Conservation (phyloP, 345 rosid genomes). For the Erysimum cheiranthoides region DNA sequence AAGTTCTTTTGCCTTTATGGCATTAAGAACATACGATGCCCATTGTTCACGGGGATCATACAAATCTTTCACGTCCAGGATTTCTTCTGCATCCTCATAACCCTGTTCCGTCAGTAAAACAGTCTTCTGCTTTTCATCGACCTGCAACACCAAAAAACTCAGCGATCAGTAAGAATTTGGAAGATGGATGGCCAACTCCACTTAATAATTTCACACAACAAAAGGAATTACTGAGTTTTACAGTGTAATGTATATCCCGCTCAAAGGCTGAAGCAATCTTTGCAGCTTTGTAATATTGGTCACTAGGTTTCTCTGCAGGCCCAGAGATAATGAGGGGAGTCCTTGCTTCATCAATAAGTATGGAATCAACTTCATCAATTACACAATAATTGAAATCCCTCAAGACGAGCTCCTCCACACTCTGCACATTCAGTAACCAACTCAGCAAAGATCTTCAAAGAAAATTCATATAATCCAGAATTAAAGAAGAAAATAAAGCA, state of each 20-base stretch:
- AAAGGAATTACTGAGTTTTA: constrained; percentile 44
- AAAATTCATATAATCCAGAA: constrained; percentile 11
- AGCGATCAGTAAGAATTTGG: constrained; percentile 11
- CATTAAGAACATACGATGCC: constrained; percentile 92
- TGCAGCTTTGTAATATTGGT: constrained; percentile 89
- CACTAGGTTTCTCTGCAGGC: constrained; percentile 97
- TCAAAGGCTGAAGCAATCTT: constrained; percentile 88
- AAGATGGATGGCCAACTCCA: constrained; percentile 10
- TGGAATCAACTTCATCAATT: constrained; percentile 98
- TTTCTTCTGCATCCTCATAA: constrained; percentile 96
- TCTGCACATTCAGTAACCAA: constrained; percentile 54
- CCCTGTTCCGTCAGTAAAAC: constrained; percentile 97
- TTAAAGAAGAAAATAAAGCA: constrained; percentile 48
- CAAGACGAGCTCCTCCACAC: constrained; percentile 92
- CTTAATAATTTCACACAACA: neutral
- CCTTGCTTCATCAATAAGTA: constrained; percentile 98
- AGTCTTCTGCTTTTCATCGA: constrained; percentile 93
- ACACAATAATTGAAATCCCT: constrained; percentile 91
- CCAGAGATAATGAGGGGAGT: constrained; percentile 97
- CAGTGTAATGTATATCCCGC: constrained; percentile 93
- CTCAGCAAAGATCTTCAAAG: constrained; percentile 34
- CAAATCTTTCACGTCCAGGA: constrained; percentile 86
- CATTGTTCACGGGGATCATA: constrained; percentile 98
- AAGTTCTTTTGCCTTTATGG: constrained; percentile 92
- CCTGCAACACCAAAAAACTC: constrained; percentile 56